Evolutionary conservation across 768 basidiomycete species (phyloP).

Genomic region (Sporobolomyces phaffii): DNA sequence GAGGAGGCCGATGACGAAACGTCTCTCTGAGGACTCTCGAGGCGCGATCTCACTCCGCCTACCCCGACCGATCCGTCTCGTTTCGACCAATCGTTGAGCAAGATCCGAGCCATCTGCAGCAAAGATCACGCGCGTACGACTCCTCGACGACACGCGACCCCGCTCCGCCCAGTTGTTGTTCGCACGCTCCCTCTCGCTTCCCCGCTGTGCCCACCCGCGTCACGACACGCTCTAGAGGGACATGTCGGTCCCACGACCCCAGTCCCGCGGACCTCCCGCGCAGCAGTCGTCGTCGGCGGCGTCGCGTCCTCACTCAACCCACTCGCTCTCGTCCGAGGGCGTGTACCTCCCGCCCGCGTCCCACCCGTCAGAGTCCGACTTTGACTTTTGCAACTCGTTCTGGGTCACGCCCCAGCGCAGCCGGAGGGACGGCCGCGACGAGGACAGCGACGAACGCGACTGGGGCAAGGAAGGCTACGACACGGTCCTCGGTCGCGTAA

Average conservation of each 20-base stretch:
- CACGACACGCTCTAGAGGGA: too few species aligned
- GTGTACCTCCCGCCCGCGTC: slow-evolving; percentile 2
- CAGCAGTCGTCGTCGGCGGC: too few species aligned
- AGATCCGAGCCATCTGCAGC: too few species aligned
- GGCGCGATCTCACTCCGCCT: neutral
- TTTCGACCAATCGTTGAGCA: too few species aligned
- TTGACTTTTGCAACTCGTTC: slow-evolving; percentile 95
- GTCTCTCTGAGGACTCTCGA: too few species aligned
- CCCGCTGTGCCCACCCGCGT: too few species aligned
- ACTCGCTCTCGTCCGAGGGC: neutral
- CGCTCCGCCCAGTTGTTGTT: too few species aligned
- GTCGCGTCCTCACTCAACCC: slow-evolving; percentile 6
- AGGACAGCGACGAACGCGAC: slow-evolving; percentile 16
- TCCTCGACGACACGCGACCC: too few species aligned
- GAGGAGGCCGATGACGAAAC: too few species aligned
- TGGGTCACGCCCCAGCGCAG: slow-evolving; percentile 59
- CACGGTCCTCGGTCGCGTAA: slow-evolving; percentile 45
- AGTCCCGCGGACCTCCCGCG: neutral
- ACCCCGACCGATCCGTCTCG: neutral
- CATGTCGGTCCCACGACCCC: too few species aligned
- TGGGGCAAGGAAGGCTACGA: slow-evolving; percentile 46
- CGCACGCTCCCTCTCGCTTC: too few species aligned
- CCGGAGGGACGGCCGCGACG: slow-evolving; percentile 7
- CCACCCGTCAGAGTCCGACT: slow-evolving; percentile 9
- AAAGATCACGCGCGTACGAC: too few species aligned